A percentile compares a stretch with the other conserved stretches of the same genome.
Conservation (phyloP, 495 filamentous ascomycete species). For the Amphirosellinia nigrospora region DNA sequence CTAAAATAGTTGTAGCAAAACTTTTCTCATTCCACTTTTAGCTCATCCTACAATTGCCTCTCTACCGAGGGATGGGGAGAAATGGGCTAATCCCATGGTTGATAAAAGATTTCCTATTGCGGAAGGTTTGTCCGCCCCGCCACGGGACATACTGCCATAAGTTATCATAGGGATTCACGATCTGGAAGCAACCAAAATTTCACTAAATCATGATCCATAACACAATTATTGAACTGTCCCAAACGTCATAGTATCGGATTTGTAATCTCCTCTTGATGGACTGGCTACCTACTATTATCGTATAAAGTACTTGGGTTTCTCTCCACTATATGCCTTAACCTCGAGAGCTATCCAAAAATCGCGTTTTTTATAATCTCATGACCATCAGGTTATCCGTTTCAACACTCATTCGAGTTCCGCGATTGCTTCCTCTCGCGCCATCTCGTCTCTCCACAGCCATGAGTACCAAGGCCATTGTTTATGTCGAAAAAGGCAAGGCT, state of each 20-base stretch:
- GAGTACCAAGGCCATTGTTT: not conserved
- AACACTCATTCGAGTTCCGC: not conserved
- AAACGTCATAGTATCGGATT: not conserved
- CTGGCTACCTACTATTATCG: not conserved
- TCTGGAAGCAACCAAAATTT: not conserved
- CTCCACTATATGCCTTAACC: too few relatives aligned
- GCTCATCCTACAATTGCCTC: not conserved
- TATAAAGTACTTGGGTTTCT: not conserved
- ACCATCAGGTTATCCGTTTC: not conserved
- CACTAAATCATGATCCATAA: not conserved
- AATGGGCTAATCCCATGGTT: not conserved
- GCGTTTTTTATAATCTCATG: not conserved
- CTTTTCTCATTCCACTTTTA: not conserved
- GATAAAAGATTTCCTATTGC: not conserved
- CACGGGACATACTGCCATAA: not conserved
- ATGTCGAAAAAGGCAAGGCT: not conserved
- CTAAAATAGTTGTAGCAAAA: not conserved
- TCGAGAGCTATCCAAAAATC: not conserved
- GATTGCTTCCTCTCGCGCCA: not conserved
- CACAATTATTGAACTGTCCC: not conserved
- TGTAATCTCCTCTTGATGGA: not conserved
- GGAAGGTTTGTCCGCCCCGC: not conserved
- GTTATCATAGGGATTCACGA: not conserved
- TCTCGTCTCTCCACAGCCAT: not conserved
- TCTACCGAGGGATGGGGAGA: not conserved